Conservation (phyloP, 352 stramenopile genomes). For the Phytophthora cryptogea region DNA sequence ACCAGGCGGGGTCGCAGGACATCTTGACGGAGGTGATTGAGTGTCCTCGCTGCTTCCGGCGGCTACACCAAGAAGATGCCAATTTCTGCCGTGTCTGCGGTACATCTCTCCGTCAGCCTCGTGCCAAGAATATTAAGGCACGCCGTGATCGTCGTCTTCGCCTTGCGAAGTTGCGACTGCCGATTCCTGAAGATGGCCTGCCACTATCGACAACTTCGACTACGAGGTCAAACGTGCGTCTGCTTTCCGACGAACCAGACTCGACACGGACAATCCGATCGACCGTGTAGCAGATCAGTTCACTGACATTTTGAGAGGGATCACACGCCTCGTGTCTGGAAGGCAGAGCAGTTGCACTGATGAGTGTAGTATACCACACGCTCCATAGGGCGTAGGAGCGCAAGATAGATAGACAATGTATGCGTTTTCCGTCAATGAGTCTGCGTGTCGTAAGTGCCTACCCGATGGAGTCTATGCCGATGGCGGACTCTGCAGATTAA, state of each 20-base stretch:
- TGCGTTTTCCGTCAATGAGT: conserved; percentile 6
- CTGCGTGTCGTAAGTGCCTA: not conserved
- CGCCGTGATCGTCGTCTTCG: conserved; percentile 55
- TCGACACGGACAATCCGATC: conserved; percentile 13
- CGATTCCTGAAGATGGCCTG: conserved; percentile 35
- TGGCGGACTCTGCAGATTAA: not conserved
- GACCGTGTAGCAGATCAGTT: conserved; percentile 12
- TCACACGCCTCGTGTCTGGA: not conserved
- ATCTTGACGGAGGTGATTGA: conserved; percentile 65
- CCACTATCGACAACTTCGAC: conserved; percentile 64
- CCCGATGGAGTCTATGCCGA: too few species aligned
- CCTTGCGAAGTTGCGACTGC: conserved; percentile 61
- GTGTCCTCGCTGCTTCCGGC: conserved; percentile 74
- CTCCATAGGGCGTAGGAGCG: conserved; percentile 6
- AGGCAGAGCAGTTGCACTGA: conserved; percentile 3
- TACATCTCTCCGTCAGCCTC: conserved; percentile 55
- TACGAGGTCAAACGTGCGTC: conserved; percentile 52
- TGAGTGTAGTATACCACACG: conserved; percentile 24
- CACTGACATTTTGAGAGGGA: conserved; percentile 7
- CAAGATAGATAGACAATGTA: conserved; percentile 29
- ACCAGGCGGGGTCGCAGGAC: conserved; percentile 53
- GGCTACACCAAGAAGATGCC: conserved; percentile 78
- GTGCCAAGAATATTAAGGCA: conserved; percentile 64
- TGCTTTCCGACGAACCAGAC: conserved; percentile 41
- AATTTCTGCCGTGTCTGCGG: conserved; percentile 84